Evolutionary conservation across 108 stramenopile genomes (phyloP).

Genomic region (Pseudonitzschia multistriata): DNA sequence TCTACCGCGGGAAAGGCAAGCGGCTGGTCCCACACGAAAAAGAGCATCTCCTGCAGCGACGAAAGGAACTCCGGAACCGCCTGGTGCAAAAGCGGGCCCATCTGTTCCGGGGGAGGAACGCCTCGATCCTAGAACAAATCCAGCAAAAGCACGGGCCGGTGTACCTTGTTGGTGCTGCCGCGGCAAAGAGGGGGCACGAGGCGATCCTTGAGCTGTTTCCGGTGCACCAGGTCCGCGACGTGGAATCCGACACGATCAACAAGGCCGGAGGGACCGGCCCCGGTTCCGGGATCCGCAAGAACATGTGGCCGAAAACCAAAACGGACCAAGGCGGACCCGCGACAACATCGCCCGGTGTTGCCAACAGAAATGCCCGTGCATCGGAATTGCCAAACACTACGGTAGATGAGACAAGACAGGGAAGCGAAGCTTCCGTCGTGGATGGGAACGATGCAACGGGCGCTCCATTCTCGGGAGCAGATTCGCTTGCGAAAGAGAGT

Average conservation of each 20-base stretch:
- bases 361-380: too few species aligned
- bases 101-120: neutral
- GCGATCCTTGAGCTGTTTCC: conserved; percentile 3
- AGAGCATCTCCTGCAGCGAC: neutral
- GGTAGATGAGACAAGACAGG: too few species aligned
- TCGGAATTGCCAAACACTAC: too few species aligned
- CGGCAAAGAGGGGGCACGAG: neutral
- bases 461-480: too few species aligned
- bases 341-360: neutral
- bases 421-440: too few species aligned
- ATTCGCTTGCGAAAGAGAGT: too few species aligned
- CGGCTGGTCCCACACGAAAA: neutral
- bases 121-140: neutral
- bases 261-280: too few species aligned
- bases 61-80: neutral
- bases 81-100: neutral
- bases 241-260: neutral
- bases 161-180: neutral
- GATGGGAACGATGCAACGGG: too few species aligned
- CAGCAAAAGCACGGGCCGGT: neutral
- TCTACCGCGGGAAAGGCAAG: neutral
- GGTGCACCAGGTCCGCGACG: neutral
- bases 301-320: neutral
- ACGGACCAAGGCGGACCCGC: neutral
- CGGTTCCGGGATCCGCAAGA: neutral